These are phyloP conservation scores for Apophysomyces ossiformis DNA, from an alignment of 371 early-diverging fungal species.

Conservation along the genomic window DNA sequence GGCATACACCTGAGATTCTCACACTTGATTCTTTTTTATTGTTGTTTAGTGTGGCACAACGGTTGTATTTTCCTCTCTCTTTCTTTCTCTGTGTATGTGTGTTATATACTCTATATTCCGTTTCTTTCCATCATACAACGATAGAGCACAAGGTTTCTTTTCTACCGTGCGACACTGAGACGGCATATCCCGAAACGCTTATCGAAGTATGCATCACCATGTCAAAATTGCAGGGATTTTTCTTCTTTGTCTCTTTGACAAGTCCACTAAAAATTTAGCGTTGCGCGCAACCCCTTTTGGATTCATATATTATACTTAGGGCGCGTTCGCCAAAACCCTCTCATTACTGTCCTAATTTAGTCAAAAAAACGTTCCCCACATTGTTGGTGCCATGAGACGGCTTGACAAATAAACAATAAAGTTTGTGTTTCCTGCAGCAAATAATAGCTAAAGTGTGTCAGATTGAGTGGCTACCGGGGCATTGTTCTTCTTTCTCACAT, in stretches of 20 bases:
- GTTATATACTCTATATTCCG: no score
- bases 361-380: background rate
- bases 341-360: background rate
- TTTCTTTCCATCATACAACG: no score
- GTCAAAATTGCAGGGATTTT: background rate
- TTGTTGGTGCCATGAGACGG: background rate
- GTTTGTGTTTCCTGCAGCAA: background rate
- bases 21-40: no score
- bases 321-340: no score
- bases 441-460: background rate
- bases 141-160: background rate
- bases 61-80: no score
- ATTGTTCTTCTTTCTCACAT: background rate
- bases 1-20: no score
- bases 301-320: no score
- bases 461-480: background rate
- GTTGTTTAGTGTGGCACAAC: no score
- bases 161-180: background rate
- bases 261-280: background rate
- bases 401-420: background rate
- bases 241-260: background rate
- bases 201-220: background rate
- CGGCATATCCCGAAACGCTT: conserved; percentile 2
- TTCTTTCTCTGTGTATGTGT: no score
- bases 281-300: no score